These are phyloP conservation scores for Trichoderma koningiopsis DNA, from an alignment of 2,329 filamentous ascomycete species.

Conservation along the genomic window DNA sequence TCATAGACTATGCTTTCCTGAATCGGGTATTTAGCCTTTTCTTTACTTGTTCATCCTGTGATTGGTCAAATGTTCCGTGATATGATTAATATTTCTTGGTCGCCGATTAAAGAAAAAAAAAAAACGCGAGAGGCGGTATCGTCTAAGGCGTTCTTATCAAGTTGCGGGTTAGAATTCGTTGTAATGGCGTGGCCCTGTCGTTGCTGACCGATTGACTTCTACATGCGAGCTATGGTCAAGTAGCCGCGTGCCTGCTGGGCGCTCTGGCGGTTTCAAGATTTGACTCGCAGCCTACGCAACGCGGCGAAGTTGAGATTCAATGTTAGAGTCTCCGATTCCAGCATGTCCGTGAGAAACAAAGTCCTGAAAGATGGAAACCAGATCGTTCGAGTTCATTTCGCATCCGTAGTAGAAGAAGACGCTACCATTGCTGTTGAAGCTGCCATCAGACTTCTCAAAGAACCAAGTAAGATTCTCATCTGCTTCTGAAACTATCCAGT, in stretches of 20 bases:
- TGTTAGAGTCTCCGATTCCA: background rate
- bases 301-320: background rate
- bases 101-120: background rate
- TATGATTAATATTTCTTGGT: background rate
- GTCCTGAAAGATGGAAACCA: background rate
- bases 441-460: conserved; percentile 1
- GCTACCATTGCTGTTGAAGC: background rate
- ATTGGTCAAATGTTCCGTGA: background rate
- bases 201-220: background rate
- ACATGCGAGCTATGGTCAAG: background rate
- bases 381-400: background rate
- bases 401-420: conserved; percentile 4
- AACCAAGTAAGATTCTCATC: conserved; percentile 7
- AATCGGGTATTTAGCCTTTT: background rate
- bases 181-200: background rate
- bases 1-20: background rate
- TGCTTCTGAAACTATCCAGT: background rate
- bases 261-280: background rate
- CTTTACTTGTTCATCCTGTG: background rate
- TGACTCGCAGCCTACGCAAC: background rate
- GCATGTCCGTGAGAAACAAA: background rate
- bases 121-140: background rate
- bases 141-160: background rate
- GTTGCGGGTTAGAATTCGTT: background rate
- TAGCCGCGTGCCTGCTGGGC: background rate